These are phyloP conservation scores for Naganishia albida DNA, from an alignment of 1,284 basidiomycete species.

Conservation along the genomic window DNA sequence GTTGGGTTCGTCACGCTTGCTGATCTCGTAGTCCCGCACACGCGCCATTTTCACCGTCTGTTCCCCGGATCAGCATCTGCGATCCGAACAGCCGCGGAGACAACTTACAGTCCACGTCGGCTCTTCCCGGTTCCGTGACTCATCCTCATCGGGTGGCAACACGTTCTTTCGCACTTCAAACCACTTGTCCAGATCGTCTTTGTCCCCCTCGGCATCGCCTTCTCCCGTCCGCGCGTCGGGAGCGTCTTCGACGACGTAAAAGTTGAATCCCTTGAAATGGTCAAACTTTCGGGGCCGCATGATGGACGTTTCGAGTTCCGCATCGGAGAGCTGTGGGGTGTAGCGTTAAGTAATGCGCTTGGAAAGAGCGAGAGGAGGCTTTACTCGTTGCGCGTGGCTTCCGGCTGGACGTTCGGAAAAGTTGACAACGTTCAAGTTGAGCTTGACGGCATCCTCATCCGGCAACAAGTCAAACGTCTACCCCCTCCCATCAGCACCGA, in stretches of 20 bases:
- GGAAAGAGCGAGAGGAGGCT: not conserved
- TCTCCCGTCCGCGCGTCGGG: not conserved
- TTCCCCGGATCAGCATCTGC: no score
- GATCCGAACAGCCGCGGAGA: not conserved
- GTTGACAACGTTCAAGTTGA: slow-evolving; percentile 82
- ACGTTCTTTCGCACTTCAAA: slow-evolving; percentile 16
- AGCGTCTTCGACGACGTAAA: slow-evolving; percentile 24
- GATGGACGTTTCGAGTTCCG: slow-evolving; percentile 28
- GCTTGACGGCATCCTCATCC: slow-evolving; percentile 83
- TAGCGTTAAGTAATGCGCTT: not conserved
- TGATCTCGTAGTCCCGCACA: slow-evolving; percentile 27
- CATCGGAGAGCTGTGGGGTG: slow-evolving; percentile 27
- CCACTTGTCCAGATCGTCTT: slow-evolving; percentile 25
- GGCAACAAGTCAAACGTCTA: slow-evolving; percentile 76
- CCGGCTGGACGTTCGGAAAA: slow-evolving; percentile 76
- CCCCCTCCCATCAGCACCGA: slow-evolving; percentile 1
- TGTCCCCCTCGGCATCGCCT: not conserved
- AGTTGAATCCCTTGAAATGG: slow-evolving; percentile 27
- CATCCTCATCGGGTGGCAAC: slow-evolving; percentile 21
- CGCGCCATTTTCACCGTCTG: slow-evolving; percentile 20
- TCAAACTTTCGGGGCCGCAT: slow-evolving; percentile 29
- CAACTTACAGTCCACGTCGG: slow-evolving; percentile 24
- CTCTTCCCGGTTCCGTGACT: slow-evolving; percentile 16
- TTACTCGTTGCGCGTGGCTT: slow-evolving; percentile 19
- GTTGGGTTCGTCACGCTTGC: slow-evolving; percentile 16